Conservation (phyloP, 2,329 filamentous ascomycete genomes). For the Alternaria sp. region DNA sequence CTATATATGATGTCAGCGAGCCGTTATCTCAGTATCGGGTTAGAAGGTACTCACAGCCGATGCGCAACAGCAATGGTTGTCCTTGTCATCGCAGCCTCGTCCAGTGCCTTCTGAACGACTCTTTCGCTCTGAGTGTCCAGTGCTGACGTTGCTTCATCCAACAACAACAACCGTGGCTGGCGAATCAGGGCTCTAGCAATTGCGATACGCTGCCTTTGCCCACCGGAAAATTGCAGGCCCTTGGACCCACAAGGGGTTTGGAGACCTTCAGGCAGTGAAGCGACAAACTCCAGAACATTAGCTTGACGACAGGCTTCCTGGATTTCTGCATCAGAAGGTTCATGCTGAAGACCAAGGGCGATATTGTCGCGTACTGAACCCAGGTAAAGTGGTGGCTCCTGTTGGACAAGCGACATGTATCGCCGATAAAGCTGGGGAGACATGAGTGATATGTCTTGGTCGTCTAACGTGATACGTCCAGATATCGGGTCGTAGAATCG, state of each 20-base stretch:
- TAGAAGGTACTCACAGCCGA: conserved; percentile 56
- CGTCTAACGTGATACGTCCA: conserved; percentile 84
- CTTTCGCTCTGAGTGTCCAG: conserved; percentile 31
- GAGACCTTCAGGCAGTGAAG: conserved; percentile 41
- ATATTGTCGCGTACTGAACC: conserved; percentile 90
- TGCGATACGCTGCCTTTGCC: conserved; percentile 79
- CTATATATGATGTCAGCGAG: conserved; percentile 1
- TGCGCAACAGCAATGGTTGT: conserved; percentile 54
- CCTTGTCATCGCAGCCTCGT: conserved; percentile 57
- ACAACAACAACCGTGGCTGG: conserved; percentile 64
- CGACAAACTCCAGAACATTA: conserved; percentile 43
- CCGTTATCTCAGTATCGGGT: not conserved
- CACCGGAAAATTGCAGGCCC: conserved; percentile 73
- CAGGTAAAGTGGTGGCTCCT: conserved; percentile 92
- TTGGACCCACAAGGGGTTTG: conserved; percentile 36
- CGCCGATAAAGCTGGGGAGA: conserved; percentile 67
- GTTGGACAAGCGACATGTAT: conserved; percentile 83
- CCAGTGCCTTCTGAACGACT: conserved; percentile 56
- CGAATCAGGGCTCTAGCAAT: conserved; percentile 75
- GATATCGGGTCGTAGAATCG: conserved; percentile 81
- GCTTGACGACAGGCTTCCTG: conserved; percentile 21
- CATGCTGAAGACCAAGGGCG: not conserved
- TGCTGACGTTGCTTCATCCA: conserved; percentile 65
- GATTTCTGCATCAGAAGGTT: not conserved
- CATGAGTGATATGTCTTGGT: conserved; percentile 63